Evolutionary conservation across 2,329 filamentous ascomycete species (phyloP).

Genomic region (Metarhizium humberi): DNA sequence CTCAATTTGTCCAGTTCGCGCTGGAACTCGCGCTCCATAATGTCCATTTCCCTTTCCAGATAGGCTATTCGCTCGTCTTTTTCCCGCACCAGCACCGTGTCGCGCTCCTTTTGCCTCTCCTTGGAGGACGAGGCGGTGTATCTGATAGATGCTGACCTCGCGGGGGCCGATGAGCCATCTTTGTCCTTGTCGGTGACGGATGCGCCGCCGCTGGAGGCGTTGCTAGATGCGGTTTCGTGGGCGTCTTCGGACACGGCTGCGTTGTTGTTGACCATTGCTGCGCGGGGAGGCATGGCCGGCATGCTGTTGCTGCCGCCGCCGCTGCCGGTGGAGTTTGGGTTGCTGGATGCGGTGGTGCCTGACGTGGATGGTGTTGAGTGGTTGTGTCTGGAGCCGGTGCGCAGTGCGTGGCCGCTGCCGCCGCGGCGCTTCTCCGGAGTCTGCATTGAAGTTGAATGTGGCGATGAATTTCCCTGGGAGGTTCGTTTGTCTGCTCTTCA

Average conservation of each 20-base stretch:
- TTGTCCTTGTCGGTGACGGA: conserved; percentile 23
- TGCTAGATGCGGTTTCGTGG: conserved; percentile 11
- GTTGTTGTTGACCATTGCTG: conserved; percentile 16
- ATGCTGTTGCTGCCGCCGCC: conserved; percentile 18
- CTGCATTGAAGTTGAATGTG: conserved; percentile 7
- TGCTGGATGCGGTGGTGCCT: conserved; percentile 15
- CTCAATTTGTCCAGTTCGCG: conserved; percentile 43
- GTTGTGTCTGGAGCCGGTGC: conserved; percentile 10
- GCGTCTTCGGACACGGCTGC: conserved; percentile 14
- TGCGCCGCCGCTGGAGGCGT: conserved; percentile 12
- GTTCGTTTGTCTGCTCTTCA: neutral
- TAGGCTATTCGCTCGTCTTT: conserved; percentile 43
- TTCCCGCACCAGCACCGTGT: conserved; percentile 24
- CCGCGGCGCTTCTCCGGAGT: conserved; percentile 35
- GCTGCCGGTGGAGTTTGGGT: conserved; percentile 6
- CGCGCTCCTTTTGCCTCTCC: conserved; percentile 13
- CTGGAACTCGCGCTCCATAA: conserved; percentile 45
- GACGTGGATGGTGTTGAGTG: conserved; percentile 11
- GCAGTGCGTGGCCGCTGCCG: conserved; percentile 17
- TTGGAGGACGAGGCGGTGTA: conserved; percentile 8
- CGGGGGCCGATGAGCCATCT: conserved; percentile 11
- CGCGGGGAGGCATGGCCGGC: conserved; percentile 21
- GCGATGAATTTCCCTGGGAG: neutral
- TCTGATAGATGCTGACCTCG: conserved; percentile 6
- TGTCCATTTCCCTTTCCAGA: conserved; percentile 41